These are phyloP conservation scores for Combretum micranthum DNA, from an alignment of 345 rosid genomes.

Conservation along the genomic window DNA sequence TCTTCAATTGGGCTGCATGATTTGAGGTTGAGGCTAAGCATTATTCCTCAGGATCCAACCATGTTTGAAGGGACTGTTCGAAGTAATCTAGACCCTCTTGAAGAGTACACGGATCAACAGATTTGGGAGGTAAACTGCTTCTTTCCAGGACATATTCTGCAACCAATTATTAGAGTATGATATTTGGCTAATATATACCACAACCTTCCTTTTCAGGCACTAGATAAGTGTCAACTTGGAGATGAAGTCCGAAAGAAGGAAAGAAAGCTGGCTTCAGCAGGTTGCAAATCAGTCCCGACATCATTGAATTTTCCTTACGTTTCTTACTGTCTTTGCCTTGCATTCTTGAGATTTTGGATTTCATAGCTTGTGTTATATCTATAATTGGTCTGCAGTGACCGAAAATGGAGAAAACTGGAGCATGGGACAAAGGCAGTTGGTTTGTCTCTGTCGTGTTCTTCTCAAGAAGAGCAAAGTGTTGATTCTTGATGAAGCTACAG, in stretches of 20 bases:
- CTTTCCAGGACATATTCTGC: background rate
- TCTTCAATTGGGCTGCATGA: slow-evolving; percentile 73
- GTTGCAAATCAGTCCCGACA: slow-evolving; percentile 11
- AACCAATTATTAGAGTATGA: background rate
- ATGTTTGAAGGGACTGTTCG: slow-evolving; percentile 91
- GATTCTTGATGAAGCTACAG: slow-evolving; percentile 91
- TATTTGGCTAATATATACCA: background rate
- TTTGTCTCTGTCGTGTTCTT: slow-evolving; percentile 77
- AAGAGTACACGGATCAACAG: slow-evolving; percentile 74
- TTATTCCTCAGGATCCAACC: slow-evolving; percentile 93
- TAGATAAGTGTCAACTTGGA: slow-evolving; percentile 91
- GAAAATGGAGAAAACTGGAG: slow-evolving; percentile 98
- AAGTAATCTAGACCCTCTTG: slow-evolving; percentile 85
- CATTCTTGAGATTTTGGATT: background rate
- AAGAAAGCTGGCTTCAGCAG: slow-evolving; percentile 55
- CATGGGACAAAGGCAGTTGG: slow-evolving; percentile 87
- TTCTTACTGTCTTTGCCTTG: background rate
- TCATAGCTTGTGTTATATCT: background rate
- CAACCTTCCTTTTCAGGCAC: slow-evolving; percentile 37
- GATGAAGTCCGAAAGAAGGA: slow-evolving; percentile 81
- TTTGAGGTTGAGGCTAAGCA: slow-evolving; percentile 70
- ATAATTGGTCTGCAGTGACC: slow-evolving; percentile 25
- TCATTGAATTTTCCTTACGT: background rate
- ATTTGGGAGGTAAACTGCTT: slow-evolving; percentile 78
- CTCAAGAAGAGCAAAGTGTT: slow-evolving; percentile 73